Conservation (phyloP, 805 yeast species). For the Scheffersomyces spartinae region DNA sequence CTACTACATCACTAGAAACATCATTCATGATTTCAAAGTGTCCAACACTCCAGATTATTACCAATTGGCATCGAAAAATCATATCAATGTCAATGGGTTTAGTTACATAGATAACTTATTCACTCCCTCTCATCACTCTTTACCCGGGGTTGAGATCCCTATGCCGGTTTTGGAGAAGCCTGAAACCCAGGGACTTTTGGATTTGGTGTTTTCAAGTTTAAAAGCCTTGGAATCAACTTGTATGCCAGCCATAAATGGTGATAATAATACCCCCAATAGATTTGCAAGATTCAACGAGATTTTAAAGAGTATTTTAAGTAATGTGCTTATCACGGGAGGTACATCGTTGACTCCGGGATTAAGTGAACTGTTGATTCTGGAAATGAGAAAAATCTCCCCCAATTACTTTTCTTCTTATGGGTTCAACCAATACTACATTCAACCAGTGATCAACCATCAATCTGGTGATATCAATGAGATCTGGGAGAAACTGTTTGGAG, state of each 20-base stretch:
- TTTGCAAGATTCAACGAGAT: conserved; percentile 26
- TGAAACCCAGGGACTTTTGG: conserved; percentile 36
- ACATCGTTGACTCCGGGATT: conserved; percentile 44
- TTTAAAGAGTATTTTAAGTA: conserved; percentile 23
- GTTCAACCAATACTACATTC: conserved; percentile 23
- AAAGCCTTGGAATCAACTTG: conserved; percentile 24
- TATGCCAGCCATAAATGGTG: conserved; percentile 14
- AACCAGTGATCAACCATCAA: conserved; percentile 13
- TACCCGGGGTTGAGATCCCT: conserved; percentile 11
- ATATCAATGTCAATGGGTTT: conserved; percentile 20
- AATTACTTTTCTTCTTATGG: conserved; percentile 24
- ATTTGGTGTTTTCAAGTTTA: conserved; percentile 22
- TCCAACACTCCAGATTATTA: no score
- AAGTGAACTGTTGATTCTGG: conserved; percentile 42
- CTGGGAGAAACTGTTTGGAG: conserved; percentile 46
- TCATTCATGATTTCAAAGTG: conserved; percentile 25
- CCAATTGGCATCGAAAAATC: background rate
- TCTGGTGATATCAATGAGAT: conserved; percentile 19
- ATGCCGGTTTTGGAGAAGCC: conserved; percentile 33
- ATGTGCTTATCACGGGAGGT: conserved; percentile 52
- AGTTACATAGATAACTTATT: conserved; percentile 28
- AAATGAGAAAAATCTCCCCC: conserved; percentile 43
- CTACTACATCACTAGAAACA: conserved; percentile 23
- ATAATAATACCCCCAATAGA: conserved; percentile 16
- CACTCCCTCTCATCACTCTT: conserved; percentile 22